Evolutionary conservation across 2,329 filamentous ascomycete species (phyloP), one percentile per base, ranked within the genome.

Genomic region (Botrytis galanthina): DNA sequence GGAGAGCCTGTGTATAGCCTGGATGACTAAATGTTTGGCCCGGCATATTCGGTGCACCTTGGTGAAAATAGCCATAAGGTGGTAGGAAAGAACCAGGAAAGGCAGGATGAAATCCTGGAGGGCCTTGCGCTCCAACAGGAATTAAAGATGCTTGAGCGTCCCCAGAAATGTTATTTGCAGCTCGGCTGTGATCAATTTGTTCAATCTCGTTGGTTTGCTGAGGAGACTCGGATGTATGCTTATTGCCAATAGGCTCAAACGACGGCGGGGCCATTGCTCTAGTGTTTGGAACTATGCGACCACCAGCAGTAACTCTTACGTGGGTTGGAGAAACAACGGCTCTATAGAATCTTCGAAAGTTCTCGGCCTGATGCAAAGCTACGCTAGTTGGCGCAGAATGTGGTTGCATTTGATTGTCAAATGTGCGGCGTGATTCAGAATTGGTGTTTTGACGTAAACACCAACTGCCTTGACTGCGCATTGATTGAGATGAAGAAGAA

Each of bases 271-370:
- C 77, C 46, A 75, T 68, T 63, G 75, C 85, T 61, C 89, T 85
- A 48, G 86, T 90, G 78, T 91, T 91, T 67, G 89, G 89, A 1
- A 92, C 90, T 77, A 92, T 91, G 54, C 89, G 85, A 60, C 90
- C 90, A 73, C 90, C 89, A 74, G 90, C 90, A 32, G 90, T 92
- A 68, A 92, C 90, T 26, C 90, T 87, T 75, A 91, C 86, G 80
- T 91, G 89, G 22, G 88, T 90, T 12, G 90, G 90, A 48, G 90
- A 92, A 7, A 88, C 86, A n/a, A 91, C 90, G 18, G 89, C 89
- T 79, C 90, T 89, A 82, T 89, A 91, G 79, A 92, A 92, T 70
- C 87, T 85, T 80, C 90, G 87, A 77, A 92, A 92, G n/a, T 90
- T 90, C 79, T 91, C 88, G 48, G 86, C 86, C 76, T 87, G 86